A percentile compares a stretch with the other conserved stretches of the same genome.
Evolutionary conservation across 345 rosid species (phyloP).

Genomic region (Laguncularia racemosa): DNA sequence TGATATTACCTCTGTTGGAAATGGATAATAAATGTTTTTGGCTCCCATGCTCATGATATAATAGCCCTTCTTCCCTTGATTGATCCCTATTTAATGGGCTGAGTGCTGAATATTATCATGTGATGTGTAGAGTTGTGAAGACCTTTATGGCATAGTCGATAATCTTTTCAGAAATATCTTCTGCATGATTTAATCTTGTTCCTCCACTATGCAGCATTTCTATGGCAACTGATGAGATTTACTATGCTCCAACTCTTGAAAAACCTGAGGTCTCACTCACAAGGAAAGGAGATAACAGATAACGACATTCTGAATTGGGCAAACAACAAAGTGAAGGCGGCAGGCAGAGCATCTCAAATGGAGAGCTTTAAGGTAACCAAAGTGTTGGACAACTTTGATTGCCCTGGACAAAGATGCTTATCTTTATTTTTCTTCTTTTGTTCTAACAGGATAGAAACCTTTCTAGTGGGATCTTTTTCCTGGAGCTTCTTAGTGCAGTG

Average conservation of each 20-base stretch:
- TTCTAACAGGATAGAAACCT: constrained; percentile 64
- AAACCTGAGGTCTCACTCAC: constrained; percentile 80
- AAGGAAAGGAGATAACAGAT: constrained; percentile 93
- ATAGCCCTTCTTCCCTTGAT: too few species aligned
- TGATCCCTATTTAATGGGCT: too few species aligned
- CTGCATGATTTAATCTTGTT: not conserved
- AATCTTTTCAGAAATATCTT: too few species aligned
- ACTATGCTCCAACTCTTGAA: constrained; percentile 91
- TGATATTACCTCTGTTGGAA: too few species aligned
- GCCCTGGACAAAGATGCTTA: not conserved
- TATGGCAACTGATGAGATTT: constrained; percentile 98
- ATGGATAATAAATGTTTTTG: too few species aligned
- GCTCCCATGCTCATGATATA: too few species aligned
- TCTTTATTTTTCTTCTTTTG: constrained; percentile 1
- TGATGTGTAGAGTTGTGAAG: too few species aligned
- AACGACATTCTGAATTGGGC: constrained; percentile 87
- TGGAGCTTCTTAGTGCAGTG: constrained; percentile 82
- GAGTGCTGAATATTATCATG: too few species aligned
- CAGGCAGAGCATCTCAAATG: constrained; percentile 57
- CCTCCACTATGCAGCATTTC: constrained; percentile 44
- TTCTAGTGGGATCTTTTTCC: constrained; percentile 74
- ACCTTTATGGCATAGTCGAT: too few species aligned
- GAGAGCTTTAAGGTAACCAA: constrained; percentile 86
- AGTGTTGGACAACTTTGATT: not conserved
- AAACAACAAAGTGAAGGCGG: constrained; percentile 74